Evolutionary conservation across 495 filamentous ascomycete genomes (phyloP).

Genomic region (Tuber umbilicatum): DNA sequence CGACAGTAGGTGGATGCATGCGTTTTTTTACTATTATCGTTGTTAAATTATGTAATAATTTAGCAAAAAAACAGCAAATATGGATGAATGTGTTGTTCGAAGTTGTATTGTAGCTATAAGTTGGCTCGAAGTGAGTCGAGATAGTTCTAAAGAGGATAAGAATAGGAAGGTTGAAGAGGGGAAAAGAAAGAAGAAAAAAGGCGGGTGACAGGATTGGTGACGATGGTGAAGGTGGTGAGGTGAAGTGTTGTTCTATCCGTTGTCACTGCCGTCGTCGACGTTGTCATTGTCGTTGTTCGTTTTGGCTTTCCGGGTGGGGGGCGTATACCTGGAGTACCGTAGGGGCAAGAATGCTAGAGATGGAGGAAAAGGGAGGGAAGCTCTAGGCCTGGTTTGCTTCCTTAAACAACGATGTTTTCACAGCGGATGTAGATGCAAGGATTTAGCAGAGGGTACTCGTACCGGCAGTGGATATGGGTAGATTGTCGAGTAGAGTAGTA

Average conservation of each 20-base stretch:
- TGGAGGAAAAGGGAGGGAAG: constrained; percentile 10
- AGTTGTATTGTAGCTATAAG: neutral
- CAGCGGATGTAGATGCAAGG: constrained; percentile 32
- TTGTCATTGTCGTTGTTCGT: constrained; percentile 1
- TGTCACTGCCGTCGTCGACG: neutral
- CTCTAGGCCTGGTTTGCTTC: constrained; percentile 12
- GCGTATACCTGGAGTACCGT: constrained; percentile 13
- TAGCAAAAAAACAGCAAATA: neutral
- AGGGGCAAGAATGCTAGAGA: constrained; percentile 8
- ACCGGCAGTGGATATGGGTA: constrained; percentile 16
- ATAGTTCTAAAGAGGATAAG: neutral
- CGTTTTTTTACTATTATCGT: neutral
- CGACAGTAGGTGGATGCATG: neutral
- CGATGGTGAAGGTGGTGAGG: constrained; percentile 1
- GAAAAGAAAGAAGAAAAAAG: too few species aligned
- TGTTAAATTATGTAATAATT: neutral
- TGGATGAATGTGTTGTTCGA: neutral
- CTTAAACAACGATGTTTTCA: constrained; percentile 15
- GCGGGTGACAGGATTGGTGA: neutral
- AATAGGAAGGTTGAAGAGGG: constrained; percentile 1
- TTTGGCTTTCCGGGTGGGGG: constrained; percentile 2
- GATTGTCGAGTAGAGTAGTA: neutral
- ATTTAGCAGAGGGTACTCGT: constrained; percentile 10
- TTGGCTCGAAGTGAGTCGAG: neutral
- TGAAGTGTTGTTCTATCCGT: constrained; percentile 25